phyloP scores from a whole-genome alignment of 495 filamentous ascomycete genomes.

The Tirmania nivea region DNA sequence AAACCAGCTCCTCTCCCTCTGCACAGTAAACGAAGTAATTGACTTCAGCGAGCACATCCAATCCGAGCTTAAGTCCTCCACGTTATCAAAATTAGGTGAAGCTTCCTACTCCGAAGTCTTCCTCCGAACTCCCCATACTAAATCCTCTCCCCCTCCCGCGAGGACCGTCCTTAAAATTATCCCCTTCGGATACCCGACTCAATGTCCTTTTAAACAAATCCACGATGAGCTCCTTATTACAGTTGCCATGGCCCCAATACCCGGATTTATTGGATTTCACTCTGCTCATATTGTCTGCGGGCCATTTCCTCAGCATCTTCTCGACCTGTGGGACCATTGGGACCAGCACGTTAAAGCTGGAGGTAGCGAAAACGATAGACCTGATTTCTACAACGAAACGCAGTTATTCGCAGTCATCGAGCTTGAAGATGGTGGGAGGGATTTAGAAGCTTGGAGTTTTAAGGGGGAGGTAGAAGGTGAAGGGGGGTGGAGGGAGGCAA shows the following conservation, averaged over 20 bases:
- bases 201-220: slow-evolving; percentile 11
- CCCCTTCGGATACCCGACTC: slow-evolving; percentile 12
- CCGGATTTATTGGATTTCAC: slow-evolving; percentile 16
- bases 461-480: not conserved
- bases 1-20: slow-evolving; percentile 10
- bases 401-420: slow-evolving; percentile 15
- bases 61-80: slow-evolving; percentile 2
- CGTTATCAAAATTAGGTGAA: slow-evolving; percentile 15
- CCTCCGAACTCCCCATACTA: slow-evolving; percentile 3
- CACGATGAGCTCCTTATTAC: slow-evolving; percentile 18
- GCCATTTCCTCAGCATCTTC: slow-evolving; percentile 9
- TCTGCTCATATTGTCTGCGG: slow-evolving; percentile 11
- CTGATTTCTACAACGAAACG: slow-evolving; percentile 12
- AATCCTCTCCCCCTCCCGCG: not conserved
- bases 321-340: slow-evolving; percentile 9
- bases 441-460: slow-evolving; percentile 16
- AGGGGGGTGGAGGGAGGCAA: slow-evolving; percentile 13
- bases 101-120: slow-evolving; percentile 19
- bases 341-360: slow-evolving; percentile 15
- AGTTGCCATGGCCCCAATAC: slow-evolving; percentile 9
- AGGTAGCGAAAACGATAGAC: slow-evolving; percentile 18
- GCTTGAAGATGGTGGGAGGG: slow-evolving; percentile 16
- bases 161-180: slow-evolving; percentile 18
- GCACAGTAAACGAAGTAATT: slow-evolving; percentile 5
- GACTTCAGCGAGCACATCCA: slow-evolving; percentile 13